These are phyloP conservation scores for Emergomyces pasteurianus DNA, from an alignment of 2,329 filamentous ascomycete genomes.

Conservation along the genomic window DNA sequence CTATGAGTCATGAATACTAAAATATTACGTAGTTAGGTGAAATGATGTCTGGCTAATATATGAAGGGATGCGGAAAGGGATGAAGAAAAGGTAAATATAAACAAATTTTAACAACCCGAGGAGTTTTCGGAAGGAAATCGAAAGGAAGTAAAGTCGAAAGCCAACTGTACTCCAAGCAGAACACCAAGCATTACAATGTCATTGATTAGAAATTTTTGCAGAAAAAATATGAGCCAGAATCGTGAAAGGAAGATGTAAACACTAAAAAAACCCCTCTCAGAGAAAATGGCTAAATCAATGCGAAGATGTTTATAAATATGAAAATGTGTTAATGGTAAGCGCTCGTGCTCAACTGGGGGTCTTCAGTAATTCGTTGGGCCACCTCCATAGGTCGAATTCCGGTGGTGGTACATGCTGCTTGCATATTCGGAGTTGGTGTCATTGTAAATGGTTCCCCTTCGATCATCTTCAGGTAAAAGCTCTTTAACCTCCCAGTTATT, in stretches of 20 bases:
- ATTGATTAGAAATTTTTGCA: background rate
- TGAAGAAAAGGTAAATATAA: background rate
- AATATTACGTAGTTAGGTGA: background rate
- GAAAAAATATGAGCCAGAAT: background rate
- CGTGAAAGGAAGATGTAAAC: background rate
- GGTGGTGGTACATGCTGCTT: slow-evolving; percentile 33
- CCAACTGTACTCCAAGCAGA: background rate
- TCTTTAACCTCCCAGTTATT: slow-evolving; percentile 99
- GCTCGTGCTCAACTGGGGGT: background rate
- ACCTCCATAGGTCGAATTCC: slow-evolving; percentile 24
- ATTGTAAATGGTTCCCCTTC: slow-evolving; percentile 58
- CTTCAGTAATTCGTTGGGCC: slow-evolving; percentile 24
- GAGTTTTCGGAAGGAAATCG: background rate
- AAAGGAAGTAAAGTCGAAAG: background rate
- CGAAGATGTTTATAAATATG: background rate
- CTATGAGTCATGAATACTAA: background rate
- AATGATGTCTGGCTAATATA: background rate
- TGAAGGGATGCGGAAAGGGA: background rate
- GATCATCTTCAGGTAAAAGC: slow-evolving; percentile 66
- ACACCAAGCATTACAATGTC: background rate
- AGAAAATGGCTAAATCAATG: background rate
- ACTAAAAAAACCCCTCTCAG: background rate
- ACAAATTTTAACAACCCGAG: background rate
- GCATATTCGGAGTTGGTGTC: slow-evolving; percentile 41
- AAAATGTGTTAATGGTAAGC: background rate